Percentiles rank a stretch among this genome's conserved stretches.
Evolutionary conservation across 1,139 yeast genomes (phyloP).

Genomic region (Zygoascus meyerae): DNA sequence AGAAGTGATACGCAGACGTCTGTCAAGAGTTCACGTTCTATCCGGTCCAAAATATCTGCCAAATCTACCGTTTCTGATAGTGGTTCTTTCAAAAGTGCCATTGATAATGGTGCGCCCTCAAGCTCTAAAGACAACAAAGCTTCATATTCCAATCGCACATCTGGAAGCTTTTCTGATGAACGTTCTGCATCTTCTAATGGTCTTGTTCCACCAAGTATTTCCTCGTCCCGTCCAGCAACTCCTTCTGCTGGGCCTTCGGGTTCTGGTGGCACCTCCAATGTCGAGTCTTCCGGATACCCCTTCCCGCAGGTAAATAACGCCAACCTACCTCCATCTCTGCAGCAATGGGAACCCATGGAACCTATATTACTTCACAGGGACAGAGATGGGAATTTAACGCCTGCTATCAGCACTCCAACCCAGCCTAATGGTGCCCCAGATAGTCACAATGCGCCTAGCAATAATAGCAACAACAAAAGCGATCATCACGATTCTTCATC

Average conservation of each 20-base stretch:
- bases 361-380: slow-evolving; percentile 30
- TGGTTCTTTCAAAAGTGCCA: slow-evolving; percentile 24
- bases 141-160: not conserved
- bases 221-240: not conserved
- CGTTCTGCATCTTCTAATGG: not conserved
- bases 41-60: slow-evolving; percentile 28
- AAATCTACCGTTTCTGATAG: slow-evolving; percentile 23
- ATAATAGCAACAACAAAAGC: not conserved
- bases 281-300: slow-evolving; percentile 19
- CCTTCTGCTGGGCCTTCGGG: slow-evolving; percentile 2
- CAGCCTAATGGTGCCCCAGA: not conserved
- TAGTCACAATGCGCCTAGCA: too few relatives aligned
- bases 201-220: not conserved
- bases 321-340: slow-evolving; percentile 29
- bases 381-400: slow-evolving; percentile 22
- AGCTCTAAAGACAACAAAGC: not conserved
- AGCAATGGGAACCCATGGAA: slow-evolving; percentile 31
- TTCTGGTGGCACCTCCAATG: slow-evolving; percentile 8
- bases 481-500: not conserved
- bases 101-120: slow-evolving; percentile 6
- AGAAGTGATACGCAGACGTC: slow-evolving; percentile 41
- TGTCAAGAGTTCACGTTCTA: slow-evolving; percentile 32
- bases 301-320: slow-evolving; percentile 21
- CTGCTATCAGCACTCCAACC: slow-evolving; percentile 10
- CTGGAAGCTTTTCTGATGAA: not conserved